A percentile compares a stretch with the other conserved stretches of the same genome.
Conservation (phyloP, 257 asterid genomes). For the Solanum rostratum region DNA sequence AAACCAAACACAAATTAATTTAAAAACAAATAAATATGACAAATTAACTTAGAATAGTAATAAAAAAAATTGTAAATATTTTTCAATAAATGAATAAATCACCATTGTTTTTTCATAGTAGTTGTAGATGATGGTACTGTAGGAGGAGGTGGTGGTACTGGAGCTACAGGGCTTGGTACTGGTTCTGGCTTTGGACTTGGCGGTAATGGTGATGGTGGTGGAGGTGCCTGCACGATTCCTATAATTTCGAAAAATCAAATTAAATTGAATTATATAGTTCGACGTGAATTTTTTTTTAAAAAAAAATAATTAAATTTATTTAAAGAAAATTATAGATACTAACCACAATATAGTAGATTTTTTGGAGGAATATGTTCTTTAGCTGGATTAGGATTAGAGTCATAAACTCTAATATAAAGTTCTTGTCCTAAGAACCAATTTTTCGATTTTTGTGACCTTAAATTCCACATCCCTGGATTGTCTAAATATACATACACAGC, state of each 20-base stretch:
- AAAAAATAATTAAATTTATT: background rate
- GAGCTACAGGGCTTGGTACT: conserved; percentile 11
- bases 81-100: background rate
- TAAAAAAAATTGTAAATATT: background rate
- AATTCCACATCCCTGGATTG: conserved; percentile 87
- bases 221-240: conserved; percentile 32
- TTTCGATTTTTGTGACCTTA: conserved; percentile 50
- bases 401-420: conserved; percentile 59
- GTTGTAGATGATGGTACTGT: background rate
- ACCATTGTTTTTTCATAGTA: background rate
- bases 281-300: background rate
- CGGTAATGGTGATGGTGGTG: conserved; percentile 5
- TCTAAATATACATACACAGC: conserved; percentile 53
- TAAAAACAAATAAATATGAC: background rate
- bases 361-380: conserved; percentile 40
- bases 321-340: background rate
- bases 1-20: background rate
- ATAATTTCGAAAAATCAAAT: background rate
- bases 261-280: background rate
- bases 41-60: background rate
- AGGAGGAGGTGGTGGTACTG: background rate
- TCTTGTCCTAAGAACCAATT: conserved; percentile 67
- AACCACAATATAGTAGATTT: conserved; percentile 56
- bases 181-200: conserved; percentile 1
- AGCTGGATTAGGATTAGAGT: conserved; percentile 42